Evolutionary conservation across 2,329 filamentous ascomycete genomes (phyloP).

Genomic region (Penicillium glabrum): DNA sequence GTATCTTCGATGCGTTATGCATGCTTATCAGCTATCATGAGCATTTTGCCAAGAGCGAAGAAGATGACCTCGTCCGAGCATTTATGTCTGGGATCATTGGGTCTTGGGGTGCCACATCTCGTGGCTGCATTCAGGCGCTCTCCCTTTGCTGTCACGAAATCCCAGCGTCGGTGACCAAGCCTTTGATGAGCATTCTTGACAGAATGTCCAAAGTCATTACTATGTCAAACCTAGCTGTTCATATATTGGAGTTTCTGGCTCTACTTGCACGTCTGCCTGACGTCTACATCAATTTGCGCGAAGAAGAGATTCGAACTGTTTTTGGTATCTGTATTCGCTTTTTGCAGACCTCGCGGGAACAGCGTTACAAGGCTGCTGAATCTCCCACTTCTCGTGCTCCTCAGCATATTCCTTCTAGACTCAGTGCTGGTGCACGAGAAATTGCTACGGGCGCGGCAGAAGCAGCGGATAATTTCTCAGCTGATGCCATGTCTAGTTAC

Average conservation of each 20-base stretch:
- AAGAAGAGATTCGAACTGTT: constrained; percentile 89
- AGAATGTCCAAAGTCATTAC: constrained; percentile 97
- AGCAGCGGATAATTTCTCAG: constrained; percentile 40
- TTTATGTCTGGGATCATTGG: constrained; percentile 80
- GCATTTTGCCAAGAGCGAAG: constrained; percentile 77
- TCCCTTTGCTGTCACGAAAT: constrained; percentile 95
- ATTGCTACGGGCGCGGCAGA: constrained; percentile 24
- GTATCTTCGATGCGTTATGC: constrained; percentile 81
- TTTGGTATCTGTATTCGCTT: constrained; percentile 96
- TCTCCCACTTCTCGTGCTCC: constrained; percentile 31
- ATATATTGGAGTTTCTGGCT: constrained; percentile 94
- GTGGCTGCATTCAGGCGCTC: constrained; percentile 90
- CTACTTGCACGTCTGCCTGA: constrained; percentile 80
- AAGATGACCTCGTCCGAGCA: constrained; percentile 83
- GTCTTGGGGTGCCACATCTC: constrained; percentile 81
- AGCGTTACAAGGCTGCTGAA: constrained; percentile 37
- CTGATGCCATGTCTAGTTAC: constrained; percentile 85
- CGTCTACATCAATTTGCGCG: constrained; percentile 82
- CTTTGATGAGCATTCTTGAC: constrained; percentile 79
- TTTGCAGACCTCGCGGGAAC: constrained; percentile 79
- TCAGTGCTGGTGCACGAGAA: constrained; percentile 47
- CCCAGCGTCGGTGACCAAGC: constrained; percentile 81
- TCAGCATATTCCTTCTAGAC: constrained; percentile 37
- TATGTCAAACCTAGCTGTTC: constrained; percentile 84
- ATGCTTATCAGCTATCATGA: constrained; percentile 89